Conservation (phyloP, 176 grass and related monocot species). For the Eleusine coracana region DNA sequence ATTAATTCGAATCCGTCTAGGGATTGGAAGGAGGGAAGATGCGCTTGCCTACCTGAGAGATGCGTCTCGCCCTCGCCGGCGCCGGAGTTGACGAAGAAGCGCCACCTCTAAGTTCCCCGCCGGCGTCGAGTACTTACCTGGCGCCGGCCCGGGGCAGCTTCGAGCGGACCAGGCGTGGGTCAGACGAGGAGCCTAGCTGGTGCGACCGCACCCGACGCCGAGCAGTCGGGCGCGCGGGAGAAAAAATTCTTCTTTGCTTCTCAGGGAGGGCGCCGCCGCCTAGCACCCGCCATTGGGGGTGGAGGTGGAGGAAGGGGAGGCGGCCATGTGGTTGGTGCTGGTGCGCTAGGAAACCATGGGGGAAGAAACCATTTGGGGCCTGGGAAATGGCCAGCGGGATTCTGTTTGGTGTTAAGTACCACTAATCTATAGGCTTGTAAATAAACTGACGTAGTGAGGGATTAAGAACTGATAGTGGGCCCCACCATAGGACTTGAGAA, state of each 20-base stretch:
- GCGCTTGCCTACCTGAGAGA: slow-evolving; percentile 16
- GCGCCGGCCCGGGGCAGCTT: background rate
- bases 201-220: background rate
- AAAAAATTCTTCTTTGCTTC: slow-evolving; percentile 7
- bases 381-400: slow-evolving; percentile 1
- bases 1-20: slow-evolving; percentile 3
- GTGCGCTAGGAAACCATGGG: background rate
- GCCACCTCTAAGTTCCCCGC: background rate
- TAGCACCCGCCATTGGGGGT: slow-evolving; percentile 40
- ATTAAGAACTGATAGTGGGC: background rate
- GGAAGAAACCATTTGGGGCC: background rate
- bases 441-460: background rate
- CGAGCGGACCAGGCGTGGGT: background rate
- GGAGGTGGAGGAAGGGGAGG: slow-evolving; percentile 23
- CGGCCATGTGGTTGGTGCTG: slow-evolving; percentile 27
- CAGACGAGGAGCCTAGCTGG: slow-evolving; percentile 9
- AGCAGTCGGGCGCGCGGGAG: slow-evolving; percentile 1
- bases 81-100: background rate
- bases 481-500: background rate
- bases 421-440: slow-evolving; percentile 17
- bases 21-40: background rate
- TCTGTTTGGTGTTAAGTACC: slow-evolving; percentile 16
- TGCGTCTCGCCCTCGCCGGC: slow-evolving; percentile 11
- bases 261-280: slow-evolving; percentile 11
- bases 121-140: background rate